Evolutionary conservation across 257 asterid genomes (phyloP), one percentile per base, ranked within the genome.

Genomic region (Asclepias syriaca): DNA sequence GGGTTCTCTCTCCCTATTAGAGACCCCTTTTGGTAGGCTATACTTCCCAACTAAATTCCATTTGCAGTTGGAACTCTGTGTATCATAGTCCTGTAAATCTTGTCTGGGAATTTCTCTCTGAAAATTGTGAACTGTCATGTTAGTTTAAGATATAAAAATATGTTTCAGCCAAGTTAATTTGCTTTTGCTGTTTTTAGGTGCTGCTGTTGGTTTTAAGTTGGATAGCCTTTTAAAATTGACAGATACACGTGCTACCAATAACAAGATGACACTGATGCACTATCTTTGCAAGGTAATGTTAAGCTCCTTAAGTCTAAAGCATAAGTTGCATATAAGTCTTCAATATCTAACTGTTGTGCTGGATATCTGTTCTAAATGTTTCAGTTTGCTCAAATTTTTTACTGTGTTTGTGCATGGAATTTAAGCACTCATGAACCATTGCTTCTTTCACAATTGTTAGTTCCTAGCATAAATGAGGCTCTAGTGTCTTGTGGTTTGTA

Each of bases 241-340:
- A 21, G 99, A 95, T 82, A 95, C 98, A 66, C 99, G 98, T 78
- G 94, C 98, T 54, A 78, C 94, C 72, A 95, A 90, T 84, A 92
- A 74, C 80, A 92, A 86, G 87, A 95, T 92, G 96, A 95, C 99
- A 15, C 98, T 95, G 64, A 90, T 95, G 99, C 98, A 95, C 83
- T 95, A 92, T 84, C 99, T 95, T 80, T 95, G 99, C 81, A 88
- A 92, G 99, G 99, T 95, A 86, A 59, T 39, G 40, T 53, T 3
- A 55, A 43, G 48, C 39, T 19, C 43, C 29, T 50, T 27, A 4
- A 16, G 22, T 27, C 24, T 46, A 24, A 27, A 53, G 61, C 4
- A 11, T 27, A 8, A 6, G 27, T 19, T 37, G 27, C 50, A 15
- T 8, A 45, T 27, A 64, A 16, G 50, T 24, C 19, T 63, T 37